These are phyloP conservation scores for Peniophora sp. DNA, from an alignment of 1,284 basidiomycete genomes.

Conservation along the genomic window DNA sequence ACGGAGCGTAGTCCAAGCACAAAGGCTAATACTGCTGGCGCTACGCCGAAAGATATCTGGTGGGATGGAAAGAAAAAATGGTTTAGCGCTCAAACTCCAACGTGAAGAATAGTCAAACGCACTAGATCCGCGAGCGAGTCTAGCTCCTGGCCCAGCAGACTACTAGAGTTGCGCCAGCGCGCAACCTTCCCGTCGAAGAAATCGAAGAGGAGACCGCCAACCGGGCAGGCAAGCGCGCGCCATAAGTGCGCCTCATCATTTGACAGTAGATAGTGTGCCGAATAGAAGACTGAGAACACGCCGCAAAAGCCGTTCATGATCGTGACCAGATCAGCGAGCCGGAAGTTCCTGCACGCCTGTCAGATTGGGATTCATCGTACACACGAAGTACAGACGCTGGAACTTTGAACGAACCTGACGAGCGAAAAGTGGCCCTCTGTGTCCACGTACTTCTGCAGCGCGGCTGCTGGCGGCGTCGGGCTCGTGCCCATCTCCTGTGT, in stretches of 20 bases:
- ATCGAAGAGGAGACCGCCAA: conserved; percentile 97
- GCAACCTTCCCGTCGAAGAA: conserved; percentile 98
- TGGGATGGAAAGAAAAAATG: not conserved
- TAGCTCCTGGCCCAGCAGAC: conserved; percentile 97
- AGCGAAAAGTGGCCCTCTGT: conserved; percentile 92
- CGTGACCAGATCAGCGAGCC: conserved; percentile 96
- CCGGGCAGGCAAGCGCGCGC: conserved; percentile 81
- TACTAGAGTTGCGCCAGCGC: conserved; percentile 90
- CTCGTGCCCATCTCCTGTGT: conserved; percentile 7
- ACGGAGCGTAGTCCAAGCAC: conserved; percentile 85
- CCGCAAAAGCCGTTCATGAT: conserved; percentile 99
- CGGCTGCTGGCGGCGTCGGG: conserved; percentile 15
- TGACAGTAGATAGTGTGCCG: conserved; percentile 80
- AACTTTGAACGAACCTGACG: conserved; percentile 58
- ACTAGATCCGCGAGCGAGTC: conserved; percentile 96
- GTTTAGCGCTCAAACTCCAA: not conserved
- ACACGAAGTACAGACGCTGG: conserved; percentile 5
- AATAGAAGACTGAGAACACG: conserved; percentile 91
- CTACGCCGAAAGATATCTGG: conserved; percentile 95
- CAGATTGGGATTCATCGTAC: not conserved
- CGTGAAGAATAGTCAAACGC: conserved; percentile 21
- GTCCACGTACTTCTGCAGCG: conserved; percentile 78
- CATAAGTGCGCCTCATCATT: conserved; percentile 79
- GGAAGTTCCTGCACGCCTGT: conserved; percentile 76
- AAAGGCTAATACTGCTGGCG: conserved; percentile 90